phyloP scores from a whole-genome alignment of 306 rosid genomes.

The Lablab purpureus region DNA sequence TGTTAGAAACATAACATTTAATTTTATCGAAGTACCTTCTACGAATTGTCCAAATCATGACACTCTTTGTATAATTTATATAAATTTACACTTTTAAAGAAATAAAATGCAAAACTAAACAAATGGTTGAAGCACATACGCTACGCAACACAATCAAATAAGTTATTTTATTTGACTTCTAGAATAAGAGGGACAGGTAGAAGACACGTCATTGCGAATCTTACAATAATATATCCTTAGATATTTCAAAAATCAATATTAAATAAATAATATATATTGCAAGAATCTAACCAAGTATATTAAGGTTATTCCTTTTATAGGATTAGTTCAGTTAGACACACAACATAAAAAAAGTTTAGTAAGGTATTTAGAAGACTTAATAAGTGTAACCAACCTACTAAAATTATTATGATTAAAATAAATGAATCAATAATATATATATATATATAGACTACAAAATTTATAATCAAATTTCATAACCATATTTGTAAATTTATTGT shows the following conservation, averaged over 20 bases:
- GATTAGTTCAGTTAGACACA: not conserved
- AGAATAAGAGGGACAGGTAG: not conserved
- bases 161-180: constrained; percentile 5
- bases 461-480: too few species aligned
- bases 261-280: not conserved
- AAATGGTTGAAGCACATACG: not conserved
- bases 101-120: not conserved
- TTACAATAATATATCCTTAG: not conserved
- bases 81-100: not conserved
- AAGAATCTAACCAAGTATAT: not conserved
- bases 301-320: not conserved
- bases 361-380: too few species aligned
- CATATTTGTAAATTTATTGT: too few species aligned
- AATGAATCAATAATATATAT: too few species aligned
- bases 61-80: too few species aligned
- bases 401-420: too few species aligned
- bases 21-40: too few species aligned
- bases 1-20: too few species aligned
- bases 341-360: too few species aligned
- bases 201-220: not conserved
- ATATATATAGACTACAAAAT: too few species aligned
- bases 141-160: not conserved
- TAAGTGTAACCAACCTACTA: too few species aligned
- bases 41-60: too few species aligned
- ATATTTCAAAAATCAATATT: not conserved